Conservation (phyloP, 805 yeast genomes). For the Scheffersomyces ergatensis region DNA sequence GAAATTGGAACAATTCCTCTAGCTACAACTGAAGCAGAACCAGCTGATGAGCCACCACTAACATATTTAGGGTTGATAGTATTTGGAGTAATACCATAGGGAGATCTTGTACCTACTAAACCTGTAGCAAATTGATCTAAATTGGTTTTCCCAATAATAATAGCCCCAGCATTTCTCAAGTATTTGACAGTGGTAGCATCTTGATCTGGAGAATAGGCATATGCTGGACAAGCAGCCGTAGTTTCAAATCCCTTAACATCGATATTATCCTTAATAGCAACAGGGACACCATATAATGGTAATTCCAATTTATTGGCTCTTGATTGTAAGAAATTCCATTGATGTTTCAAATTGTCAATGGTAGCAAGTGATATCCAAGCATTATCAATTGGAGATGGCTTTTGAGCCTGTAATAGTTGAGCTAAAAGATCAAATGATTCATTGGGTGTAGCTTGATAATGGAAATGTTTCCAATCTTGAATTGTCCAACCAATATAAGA, state of each 20-base stretch:
- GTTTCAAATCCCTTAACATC: constrained; percentile 81
- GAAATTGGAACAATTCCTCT: constrained; percentile 87
- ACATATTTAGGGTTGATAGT: constrained; percentile 77
- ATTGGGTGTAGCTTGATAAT: constrained; percentile 56
- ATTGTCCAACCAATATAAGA: constrained; percentile 71
- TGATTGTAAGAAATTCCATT: constrained; percentile 74
- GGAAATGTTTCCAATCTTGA: constrained; percentile 73
- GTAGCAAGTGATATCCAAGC: constrained; percentile 90
- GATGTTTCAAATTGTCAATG: constrained; percentile 61
- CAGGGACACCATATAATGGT: constrained; percentile 90
- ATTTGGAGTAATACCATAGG: constrained; percentile 86
- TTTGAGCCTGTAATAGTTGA: constrained; percentile 46
- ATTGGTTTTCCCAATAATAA: constrained; percentile 90
- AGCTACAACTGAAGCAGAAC: constrained; percentile 90
- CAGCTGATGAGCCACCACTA: constrained; percentile 94
- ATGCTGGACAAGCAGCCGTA: constrained; percentile 95
- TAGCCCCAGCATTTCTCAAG: constrained; percentile 89
- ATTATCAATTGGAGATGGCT: constrained; percentile 56
- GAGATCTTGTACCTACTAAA: constrained; percentile 90
- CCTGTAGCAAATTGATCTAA: constrained; percentile 98
- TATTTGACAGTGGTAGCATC: constrained; percentile 76
- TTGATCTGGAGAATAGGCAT: constrained; percentile 58
- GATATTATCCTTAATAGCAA: constrained; percentile 92
- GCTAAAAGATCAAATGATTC: constrained; percentile 54
- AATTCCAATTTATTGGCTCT: constrained; percentile 50